Evolutionary conservation across 2,329 filamentous ascomycete species (phyloP).

Genomic region (Colletotrichum scovillei): DNA sequence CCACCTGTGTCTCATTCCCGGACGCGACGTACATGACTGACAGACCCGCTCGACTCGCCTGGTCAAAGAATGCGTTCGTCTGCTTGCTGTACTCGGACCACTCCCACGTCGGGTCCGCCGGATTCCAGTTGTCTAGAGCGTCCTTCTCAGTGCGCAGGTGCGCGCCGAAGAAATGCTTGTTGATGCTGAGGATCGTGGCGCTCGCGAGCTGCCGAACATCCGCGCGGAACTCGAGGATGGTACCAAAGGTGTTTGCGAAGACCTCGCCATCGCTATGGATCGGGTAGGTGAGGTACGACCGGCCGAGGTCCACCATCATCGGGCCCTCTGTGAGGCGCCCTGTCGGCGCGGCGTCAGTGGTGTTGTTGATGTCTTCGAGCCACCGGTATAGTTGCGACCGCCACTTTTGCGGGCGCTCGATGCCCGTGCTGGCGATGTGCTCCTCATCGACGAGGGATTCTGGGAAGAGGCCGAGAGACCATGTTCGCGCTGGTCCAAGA

Average conservation of each 20-base stretch:
- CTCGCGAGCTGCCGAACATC: conserved; percentile 44
- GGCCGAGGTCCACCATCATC: conserved; percentile 43
- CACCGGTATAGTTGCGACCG: conserved; percentile 41
- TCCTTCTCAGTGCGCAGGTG: conserved; percentile 45
- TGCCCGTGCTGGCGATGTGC: conserved; percentile 39
- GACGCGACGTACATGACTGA: conserved; percentile 43
- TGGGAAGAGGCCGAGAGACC: conserved; percentile 42
- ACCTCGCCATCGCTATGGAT: conserved; percentile 46
- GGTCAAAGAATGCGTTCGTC: conserved; percentile 42
- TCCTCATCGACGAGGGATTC: conserved; percentile 43
- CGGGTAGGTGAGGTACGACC: conserved; percentile 51
- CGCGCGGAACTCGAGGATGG: conserved; percentile 44
- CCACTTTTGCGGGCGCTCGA: conserved; percentile 41
- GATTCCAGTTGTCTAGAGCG: conserved; percentile 42
- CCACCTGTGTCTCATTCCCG: conserved; percentile 42
- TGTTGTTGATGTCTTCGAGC: conserved; percentile 36
- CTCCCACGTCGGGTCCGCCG: conserved; percentile 41
- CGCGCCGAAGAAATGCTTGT: conserved; percentile 42
- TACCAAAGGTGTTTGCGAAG: conserved; percentile 46
- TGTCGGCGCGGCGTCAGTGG: conserved; percentile 30
- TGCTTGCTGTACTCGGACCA: conserved; percentile 44
- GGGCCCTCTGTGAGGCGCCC: conserved; percentile 31
- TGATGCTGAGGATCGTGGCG: conserved; percentile 39
- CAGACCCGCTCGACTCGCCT: conserved; percentile 40
- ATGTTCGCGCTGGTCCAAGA: conserved; percentile 29